These are phyloP conservation scores for Choanephora cucurbitarum DNA, from an alignment of 371 early-diverging fungal species.

Conservation along the genomic window DNA sequence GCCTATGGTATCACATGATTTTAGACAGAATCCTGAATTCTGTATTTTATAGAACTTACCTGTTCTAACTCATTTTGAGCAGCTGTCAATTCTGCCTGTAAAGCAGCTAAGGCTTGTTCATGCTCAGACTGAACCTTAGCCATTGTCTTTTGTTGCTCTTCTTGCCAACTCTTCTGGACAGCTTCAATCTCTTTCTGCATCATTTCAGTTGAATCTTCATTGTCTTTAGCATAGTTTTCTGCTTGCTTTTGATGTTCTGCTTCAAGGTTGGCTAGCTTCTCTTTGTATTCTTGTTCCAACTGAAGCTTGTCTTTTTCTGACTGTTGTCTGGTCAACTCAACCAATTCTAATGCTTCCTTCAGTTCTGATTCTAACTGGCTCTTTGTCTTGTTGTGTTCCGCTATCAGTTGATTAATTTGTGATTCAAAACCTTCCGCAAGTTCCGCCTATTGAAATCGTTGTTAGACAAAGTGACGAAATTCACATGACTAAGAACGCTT, in stretches of 20 bases:
- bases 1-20: background rate
- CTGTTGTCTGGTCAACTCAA: conserved; percentile 6
- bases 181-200: conserved; percentile 42
- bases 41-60: conserved; percentile 14
- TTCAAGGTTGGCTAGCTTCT: conserved; percentile 12
- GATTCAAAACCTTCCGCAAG: conserved; percentile 22
- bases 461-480: conserved; percentile 4
- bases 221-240: conserved; percentile 32
- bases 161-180: conserved; percentile 19
- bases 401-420: conserved; percentile 19
- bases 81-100: conserved; percentile 8
- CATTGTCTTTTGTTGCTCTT: conserved; percentile 18
- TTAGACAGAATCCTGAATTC: background rate
- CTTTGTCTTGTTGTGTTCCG: conserved; percentile 22
- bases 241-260: conserved; percentile 14
- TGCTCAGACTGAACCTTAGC: conserved; percentile 13
- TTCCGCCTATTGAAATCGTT: conserved; percentile 21
- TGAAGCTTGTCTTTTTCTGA: conserved; percentile 7
- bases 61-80: conserved; percentile 7
- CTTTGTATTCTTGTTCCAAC: conserved; percentile 18
- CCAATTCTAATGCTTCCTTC: conserved; percentile 3
- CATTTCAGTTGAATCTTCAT: conserved; percentile 30
- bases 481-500: background rate
- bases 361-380: conserved; percentile 13
- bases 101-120: conserved; percentile 7